Percentiles rank a stretch among this genome's conserved stretches.
Evolutionary conservation across 192 early-diverging fungal species (phyloP).

Genomic region (Coemansia sp.): DNA sequence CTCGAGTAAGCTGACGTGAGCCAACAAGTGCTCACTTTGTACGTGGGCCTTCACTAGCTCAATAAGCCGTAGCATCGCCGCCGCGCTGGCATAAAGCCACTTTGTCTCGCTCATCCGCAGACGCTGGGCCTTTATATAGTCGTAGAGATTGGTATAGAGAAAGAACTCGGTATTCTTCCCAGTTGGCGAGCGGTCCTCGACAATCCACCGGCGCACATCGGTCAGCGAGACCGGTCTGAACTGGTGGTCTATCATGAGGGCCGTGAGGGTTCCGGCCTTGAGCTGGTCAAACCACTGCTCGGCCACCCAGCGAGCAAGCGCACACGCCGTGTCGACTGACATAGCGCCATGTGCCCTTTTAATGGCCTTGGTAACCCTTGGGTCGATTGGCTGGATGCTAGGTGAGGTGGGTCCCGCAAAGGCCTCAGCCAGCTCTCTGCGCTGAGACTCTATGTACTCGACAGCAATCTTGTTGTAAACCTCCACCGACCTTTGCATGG

Average conservation of each 20-base stretch:
- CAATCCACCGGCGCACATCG: conserved; percentile 45
- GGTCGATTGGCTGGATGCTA: background rate
- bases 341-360: conserved; percentile 7
- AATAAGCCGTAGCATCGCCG: conserved; percentile 29
- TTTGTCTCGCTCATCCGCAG: conserved; percentile 37
- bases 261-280: conserved; percentile 14
- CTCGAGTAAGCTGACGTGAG: conserved; percentile 15
- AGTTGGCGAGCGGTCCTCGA: conserved; percentile 35
- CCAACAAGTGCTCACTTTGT: conserved; percentile 9
- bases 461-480: conserved; percentile 38
- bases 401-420: background rate
- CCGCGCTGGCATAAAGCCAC: conserved; percentile 51
- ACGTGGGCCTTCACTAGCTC: conserved; percentile 10
- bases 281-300: conserved; percentile 37
- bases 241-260: conserved; percentile 34
- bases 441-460: conserved; percentile 10
- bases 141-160: conserved; percentile 37
- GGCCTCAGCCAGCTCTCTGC: background rate
- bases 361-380: background rate
- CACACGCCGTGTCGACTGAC: conserved; percentile 10
- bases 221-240: conserved; percentile 31
- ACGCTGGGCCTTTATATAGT: conserved; percentile 32
- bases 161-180: conserved; percentile 34
- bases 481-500: conserved; percentile 46
- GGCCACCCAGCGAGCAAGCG: conserved; percentile 30